Evolutionary conservation across 192 early-diverging fungal species (phyloP).

Genomic region (Ambispora gerdemannii): DNA sequence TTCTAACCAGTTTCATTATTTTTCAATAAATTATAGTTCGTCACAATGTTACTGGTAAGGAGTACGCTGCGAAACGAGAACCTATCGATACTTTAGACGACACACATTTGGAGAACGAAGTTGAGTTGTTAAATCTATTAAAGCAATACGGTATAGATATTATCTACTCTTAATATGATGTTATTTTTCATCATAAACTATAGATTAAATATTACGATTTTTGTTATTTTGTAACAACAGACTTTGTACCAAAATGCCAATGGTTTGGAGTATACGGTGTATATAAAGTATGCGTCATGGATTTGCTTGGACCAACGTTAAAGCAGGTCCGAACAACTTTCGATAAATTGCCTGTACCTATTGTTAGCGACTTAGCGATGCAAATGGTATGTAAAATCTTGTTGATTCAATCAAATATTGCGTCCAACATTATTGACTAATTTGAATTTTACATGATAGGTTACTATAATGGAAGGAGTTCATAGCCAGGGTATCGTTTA

Average conservation of each 20-base stretch:
- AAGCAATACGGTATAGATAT: conserved; percentile 52
- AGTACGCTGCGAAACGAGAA: conserved; percentile 57
- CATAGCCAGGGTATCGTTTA: conserved; percentile 60
- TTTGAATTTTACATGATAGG: conserved; percentile 17
- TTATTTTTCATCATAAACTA: no score
- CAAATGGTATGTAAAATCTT: no score
- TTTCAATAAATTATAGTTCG: conserved; percentile 33
- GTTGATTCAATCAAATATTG: no score
- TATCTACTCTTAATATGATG: no score
- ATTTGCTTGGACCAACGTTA: conserved; percentile 55
- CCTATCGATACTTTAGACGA: conserved; percentile 35
- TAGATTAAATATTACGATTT: no score
- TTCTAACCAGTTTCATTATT: neutral
- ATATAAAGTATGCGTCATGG: conserved; percentile 52
- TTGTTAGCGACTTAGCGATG: conserved; percentile 47
- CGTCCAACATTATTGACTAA: neutral
- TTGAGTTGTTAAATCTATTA: conserved; percentile 42
- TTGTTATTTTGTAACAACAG: no score
- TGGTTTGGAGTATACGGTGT: conserved; percentile 54
- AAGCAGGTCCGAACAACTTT: conserved; percentile 46
- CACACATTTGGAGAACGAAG: conserved; percentile 52
- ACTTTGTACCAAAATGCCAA: conserved; percentile 46
- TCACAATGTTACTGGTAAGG: conserved; percentile 41
- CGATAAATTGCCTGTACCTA: conserved; percentile 39
- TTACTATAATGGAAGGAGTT: conserved; percentile 47